Conservation (phyloP, 441 rosid genomes). For the Sinapis alba region DNA sequence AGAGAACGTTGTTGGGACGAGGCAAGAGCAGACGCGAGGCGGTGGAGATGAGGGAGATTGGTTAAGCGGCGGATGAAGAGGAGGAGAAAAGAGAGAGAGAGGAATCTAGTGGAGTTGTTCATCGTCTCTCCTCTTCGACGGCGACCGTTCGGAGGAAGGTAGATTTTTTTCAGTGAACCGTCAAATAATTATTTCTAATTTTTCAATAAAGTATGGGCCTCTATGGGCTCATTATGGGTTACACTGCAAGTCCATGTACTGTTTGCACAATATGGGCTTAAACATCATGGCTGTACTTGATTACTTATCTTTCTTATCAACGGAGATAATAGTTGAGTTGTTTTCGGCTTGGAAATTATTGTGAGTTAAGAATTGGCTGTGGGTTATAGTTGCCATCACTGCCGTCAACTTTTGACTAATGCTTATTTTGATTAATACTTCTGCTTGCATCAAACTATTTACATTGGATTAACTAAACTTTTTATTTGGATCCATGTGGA, state of each 20-base stretch:
- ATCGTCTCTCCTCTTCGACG: constrained; percentile 38
- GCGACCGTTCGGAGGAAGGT: background rate
- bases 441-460: constrained; percentile 16
- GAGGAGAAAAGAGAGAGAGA: constrained; percentile 42
- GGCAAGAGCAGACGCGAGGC: constrained; percentile 24
- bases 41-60: constrained; percentile 35
- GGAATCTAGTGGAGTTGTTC: constrained; percentile 66
- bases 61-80: constrained; percentile 30
- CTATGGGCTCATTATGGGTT: background rate
- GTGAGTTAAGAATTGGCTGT: constrained; percentile 17
- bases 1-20: constrained; percentile 21
- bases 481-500: constrained; percentile 19
- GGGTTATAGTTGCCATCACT: constrained; percentile 32
- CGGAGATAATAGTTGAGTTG: background rate
- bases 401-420: constrained; percentile 43
- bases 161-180: no score
- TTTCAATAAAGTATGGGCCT: background rate
- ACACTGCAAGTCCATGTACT: background rate
- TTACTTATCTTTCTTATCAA: no score
- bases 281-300: no score
- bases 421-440: constrained; percentile 19
- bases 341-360: constrained; percentile 17
- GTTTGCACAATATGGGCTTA: background rate
- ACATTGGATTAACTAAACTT: constrained; percentile 5
- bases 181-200: no score